These are phyloP conservation scores for Bremia lactucae DNA, from an alignment of 352 stramenopile genomes.

Conservation along the genomic window DNA sequence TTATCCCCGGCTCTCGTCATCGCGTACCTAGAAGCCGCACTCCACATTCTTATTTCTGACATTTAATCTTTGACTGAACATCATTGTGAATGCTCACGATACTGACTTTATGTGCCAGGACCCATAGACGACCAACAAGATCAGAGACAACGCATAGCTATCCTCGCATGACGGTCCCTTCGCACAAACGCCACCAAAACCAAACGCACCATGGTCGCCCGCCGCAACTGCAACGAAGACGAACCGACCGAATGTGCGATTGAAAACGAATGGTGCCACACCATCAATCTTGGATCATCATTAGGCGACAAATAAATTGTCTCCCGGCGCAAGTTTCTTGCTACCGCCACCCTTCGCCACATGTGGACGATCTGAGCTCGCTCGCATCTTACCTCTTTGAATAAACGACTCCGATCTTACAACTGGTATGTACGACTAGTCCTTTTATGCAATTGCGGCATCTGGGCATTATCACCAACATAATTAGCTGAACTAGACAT, in stretches of 20 bases:
- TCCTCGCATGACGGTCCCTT: neutral
- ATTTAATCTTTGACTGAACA: constrained; percentile 2
- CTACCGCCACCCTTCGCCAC: neutral
- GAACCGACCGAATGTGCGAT: too few relatives aligned
- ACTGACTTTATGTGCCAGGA: constrained; percentile 5
- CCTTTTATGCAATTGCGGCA: neutral
- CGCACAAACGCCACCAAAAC: constrained; percentile 1
- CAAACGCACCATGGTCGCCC: neutral
- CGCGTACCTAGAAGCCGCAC: constrained; percentile 1
- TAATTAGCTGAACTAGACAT: too few relatives aligned
- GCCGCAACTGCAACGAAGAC: neutral
- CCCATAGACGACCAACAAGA: neutral
- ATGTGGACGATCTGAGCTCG: constrained; percentile 3
- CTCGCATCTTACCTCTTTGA: neutral
- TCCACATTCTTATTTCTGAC: neutral
- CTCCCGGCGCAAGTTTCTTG: neutral
- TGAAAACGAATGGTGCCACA: neutral
- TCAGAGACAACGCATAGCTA: neutral
- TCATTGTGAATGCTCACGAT: constrained; percentile 6
- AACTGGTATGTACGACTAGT: neutral
- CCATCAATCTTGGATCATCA: constrained; percentile 2
- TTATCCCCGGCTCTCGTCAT: constrained; percentile 2
- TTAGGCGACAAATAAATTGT: neutral
- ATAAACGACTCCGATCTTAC: neutral
- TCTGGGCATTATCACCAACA: too few relatives aligned